These are phyloP conservation scores for Moringa oleifera DNA, from an alignment of 345 rosid species.

Conservation along the genomic window DNA sequence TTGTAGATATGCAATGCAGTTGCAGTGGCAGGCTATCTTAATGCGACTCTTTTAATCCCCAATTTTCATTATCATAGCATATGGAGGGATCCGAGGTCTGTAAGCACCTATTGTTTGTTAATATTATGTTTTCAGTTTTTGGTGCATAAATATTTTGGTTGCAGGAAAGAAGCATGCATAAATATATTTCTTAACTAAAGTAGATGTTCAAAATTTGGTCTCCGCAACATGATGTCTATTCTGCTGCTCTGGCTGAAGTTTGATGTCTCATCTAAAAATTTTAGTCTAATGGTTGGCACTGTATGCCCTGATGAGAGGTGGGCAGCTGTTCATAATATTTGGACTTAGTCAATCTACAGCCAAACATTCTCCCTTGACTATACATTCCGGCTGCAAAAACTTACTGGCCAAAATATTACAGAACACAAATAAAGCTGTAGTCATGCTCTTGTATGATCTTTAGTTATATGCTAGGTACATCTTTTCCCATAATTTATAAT, in stretches of 20 bases:
- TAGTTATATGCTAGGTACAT: neutral
- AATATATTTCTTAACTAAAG: neutral
- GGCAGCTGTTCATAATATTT: neutral
- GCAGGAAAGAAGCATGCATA: neutral
- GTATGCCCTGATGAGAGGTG: neutral
- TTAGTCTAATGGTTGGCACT: neutral
- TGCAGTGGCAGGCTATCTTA: slow-evolving; percentile 98
- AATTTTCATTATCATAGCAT: slow-evolving; percentile 95
- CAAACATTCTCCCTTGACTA: neutral
- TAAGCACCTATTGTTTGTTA: slow-evolving; percentile 1
- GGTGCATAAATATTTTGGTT: neutral
- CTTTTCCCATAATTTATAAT: neutral
- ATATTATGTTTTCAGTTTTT: neutral
- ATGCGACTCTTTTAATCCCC: slow-evolving; percentile 93
- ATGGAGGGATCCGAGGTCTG: slow-evolving; percentile 98
- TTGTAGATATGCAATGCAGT: slow-evolving; percentile 98
- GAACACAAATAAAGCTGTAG: too few species aligned
- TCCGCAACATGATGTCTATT: neutral
- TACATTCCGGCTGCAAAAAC: neutral
- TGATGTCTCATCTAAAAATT: neutral
- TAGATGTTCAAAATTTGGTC: too few species aligned
- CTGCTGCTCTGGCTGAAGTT: neutral
- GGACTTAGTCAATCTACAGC: neutral
- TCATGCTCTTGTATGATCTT: neutral
- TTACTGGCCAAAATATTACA: neutral